Evolutionary conservation across 2,329 filamentous ascomycete species (phyloP).

Genomic region (Raffaelea albimanens): DNA sequence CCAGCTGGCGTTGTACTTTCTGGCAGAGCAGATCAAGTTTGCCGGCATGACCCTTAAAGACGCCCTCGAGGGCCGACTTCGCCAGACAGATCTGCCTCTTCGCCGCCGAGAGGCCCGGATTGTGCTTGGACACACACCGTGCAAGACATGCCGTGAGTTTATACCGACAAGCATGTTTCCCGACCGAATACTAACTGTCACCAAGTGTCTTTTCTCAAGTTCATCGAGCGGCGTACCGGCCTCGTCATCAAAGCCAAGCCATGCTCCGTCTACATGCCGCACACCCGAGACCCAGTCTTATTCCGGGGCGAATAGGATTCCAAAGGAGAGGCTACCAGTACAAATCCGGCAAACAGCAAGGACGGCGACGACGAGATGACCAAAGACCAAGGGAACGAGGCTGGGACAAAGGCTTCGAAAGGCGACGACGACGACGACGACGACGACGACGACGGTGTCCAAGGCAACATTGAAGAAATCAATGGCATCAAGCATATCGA

Average conservation of each 20-base stretch:
- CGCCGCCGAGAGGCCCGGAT: conserved; percentile 2
- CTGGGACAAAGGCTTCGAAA: no score
- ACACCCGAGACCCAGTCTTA: background rate
- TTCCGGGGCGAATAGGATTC: background rate
- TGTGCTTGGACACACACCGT: conserved; percentile 10
- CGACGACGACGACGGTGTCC: background rate
- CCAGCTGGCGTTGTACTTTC: conserved; percentile 9
- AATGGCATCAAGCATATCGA: background rate
- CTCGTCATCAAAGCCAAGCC: conserved; percentile 1
- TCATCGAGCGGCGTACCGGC: background rate
- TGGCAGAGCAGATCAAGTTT: conserved; percentile 4
- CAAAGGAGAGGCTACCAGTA: background rate
- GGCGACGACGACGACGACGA: background rate
- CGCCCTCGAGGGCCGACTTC: conserved; percentile 5
- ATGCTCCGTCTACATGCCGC: conserved; percentile 1
- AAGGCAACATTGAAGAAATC: background rate
- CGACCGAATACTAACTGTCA: background rate
- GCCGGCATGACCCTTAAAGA: background rate
- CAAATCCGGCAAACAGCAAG: no score
- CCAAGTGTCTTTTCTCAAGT: conserved; percentile 5
- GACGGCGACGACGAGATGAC: no score
- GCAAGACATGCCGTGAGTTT: conserved; percentile 11
- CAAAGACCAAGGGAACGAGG: no score
- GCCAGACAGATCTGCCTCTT: background rate
- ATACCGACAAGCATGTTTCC: background rate